Evolutionary conservation across 805 yeast species (phyloP).

Genomic region (Saturnispora ahearnii): DNA sequence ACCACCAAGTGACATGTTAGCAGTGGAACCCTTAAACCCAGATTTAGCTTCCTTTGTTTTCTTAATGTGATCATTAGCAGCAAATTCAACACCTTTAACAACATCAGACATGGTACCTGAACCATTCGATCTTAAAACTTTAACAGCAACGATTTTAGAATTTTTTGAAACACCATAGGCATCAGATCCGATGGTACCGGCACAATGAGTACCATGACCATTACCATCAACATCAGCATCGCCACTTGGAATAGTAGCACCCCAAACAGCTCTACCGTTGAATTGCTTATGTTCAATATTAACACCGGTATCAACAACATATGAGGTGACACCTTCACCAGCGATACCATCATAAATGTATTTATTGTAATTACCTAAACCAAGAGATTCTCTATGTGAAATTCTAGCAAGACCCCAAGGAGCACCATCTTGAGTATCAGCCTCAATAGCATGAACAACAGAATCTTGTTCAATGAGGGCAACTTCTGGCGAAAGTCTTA

Average conservation of each 20-base stretch:
- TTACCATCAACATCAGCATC: conserved; percentile 71
- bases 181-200: conserved; percentile 85
- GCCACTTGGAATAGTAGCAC: conserved; percentile 66
- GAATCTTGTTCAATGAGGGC: conserved; percentile 66
- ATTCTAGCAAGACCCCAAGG: conserved; percentile 95
- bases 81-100: conserved; percentile 76
- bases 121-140: conserved; percentile 75
- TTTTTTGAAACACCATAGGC: conserved; percentile 79
- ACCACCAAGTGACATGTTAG: conserved; percentile 93
- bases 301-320: conserved; percentile 87
- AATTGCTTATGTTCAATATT: conserved; percentile 68
- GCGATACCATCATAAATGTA: conserved; percentile 64
- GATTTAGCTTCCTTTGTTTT: conserved; percentile 40
- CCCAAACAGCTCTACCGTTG: conserved; percentile 80
- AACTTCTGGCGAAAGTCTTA: conserved; percentile 48
- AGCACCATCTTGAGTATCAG: conserved; percentile 68
- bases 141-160: conserved; percentile 72
- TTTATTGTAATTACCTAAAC: conserved; percentile 61
- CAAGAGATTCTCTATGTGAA: conserved; percentile 68
- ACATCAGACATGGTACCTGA: conserved; percentile 80
- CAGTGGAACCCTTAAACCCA: conserved; percentile 77
- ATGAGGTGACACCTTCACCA: conserved; percentile 79
- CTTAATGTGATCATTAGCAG: conserved; percentile 60
- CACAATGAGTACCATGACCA: conserved; percentile 96
- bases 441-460: conserved; percentile 52